Evolutionary conservation across 768 basidiomycete genomes (phyloP), one percentile per base, ranked within the genome.

Genomic region (Pleurotus pulmonarius): DNA sequence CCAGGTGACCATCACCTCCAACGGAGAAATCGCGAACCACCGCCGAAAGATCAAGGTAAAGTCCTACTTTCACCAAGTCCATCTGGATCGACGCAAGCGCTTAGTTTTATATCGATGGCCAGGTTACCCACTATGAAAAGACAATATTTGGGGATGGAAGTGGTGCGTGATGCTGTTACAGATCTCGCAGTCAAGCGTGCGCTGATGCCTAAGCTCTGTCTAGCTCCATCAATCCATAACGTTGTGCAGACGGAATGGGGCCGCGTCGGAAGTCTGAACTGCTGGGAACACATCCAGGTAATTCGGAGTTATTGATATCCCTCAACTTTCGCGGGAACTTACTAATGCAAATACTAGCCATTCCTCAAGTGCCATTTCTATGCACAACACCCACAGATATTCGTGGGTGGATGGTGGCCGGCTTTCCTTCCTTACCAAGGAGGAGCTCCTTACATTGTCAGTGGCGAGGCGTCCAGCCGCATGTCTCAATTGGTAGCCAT

Each of bases 81-180:
- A 20, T 3, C n/a, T 24, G 13, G 39, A 38, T 40, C 51, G 51
- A 41, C 5, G 37, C 29, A 29, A 37, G 29, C 25, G 8, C n/a
- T 29, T 34, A 62, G 56, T 44, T 49, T 58, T 47, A 56, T 29
- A 37, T 51, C 26, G 24, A 45, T 34, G n/a, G 41, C 40, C 63
- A 69, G 67, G 67, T 65, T 5, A 69, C 68, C 12, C 67, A 68
- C 46, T 68, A 68, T 48, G 68, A 69, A 45, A 68, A 68, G 60
- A 68, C 68, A 9, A 46, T 68, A 15, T 67, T 68, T 41, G 68
- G 67, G 11, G 68, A 69, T 39, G 68, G 68, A 3, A 66, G 64
- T 49, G 66, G 67, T 69, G n/a, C 61, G 61, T 54, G 4, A 13
- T 13, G 25, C 5, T 51, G 29, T 34, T 34, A 34, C 29, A 3